These are phyloP conservation scores for Pseudozyma thailandica DNA, from an alignment of 1,284 basidiomycete genomes.

Conservation along the genomic window DNA sequence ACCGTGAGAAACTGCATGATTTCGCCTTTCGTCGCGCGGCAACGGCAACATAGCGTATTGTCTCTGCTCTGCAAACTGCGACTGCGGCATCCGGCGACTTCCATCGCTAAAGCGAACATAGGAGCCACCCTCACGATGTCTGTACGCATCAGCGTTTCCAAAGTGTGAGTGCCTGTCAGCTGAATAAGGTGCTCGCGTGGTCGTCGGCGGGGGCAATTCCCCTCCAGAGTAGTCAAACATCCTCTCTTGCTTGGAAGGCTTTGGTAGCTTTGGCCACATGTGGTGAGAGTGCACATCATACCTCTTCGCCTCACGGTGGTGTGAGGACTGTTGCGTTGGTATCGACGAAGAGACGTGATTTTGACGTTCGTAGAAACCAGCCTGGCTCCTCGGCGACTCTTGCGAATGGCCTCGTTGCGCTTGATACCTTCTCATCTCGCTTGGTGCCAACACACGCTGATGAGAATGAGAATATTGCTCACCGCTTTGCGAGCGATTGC, in stretches of 20 bases:
- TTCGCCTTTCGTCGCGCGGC: not conserved
- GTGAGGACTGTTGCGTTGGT: not conserved
- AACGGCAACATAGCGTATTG: too few relatives aligned
- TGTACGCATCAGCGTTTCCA: too few relatives aligned
- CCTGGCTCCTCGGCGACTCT: too few relatives aligned
- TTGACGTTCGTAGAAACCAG: too few relatives aligned
- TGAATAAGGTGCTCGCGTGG: not conserved
- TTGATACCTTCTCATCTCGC: too few relatives aligned
- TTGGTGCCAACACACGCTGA: not conserved
- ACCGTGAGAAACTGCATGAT: not conserved
- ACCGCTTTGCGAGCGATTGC: not conserved
- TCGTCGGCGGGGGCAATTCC: not conserved
- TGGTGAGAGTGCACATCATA: not conserved
- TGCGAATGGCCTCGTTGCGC: too few relatives aligned
- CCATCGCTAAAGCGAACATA: too few relatives aligned
- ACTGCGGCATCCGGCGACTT: too few relatives aligned
- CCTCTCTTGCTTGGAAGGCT: slow-evolving; percentile 1
- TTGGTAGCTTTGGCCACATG: slow-evolving; percentile 2
- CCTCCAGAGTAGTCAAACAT: slow-evolving; percentile 25
- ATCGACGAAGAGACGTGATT: not conserved
- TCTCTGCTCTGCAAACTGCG: too few relatives aligned
- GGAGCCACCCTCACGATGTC: too few relatives aligned
- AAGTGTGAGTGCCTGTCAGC: too few relatives aligned
- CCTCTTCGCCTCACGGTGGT: not conserved
- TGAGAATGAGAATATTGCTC: not conserved